Evolutionary conservation across 805 yeast genomes (phyloP).

Genomic region (Lipomyces anomalus): DNA sequence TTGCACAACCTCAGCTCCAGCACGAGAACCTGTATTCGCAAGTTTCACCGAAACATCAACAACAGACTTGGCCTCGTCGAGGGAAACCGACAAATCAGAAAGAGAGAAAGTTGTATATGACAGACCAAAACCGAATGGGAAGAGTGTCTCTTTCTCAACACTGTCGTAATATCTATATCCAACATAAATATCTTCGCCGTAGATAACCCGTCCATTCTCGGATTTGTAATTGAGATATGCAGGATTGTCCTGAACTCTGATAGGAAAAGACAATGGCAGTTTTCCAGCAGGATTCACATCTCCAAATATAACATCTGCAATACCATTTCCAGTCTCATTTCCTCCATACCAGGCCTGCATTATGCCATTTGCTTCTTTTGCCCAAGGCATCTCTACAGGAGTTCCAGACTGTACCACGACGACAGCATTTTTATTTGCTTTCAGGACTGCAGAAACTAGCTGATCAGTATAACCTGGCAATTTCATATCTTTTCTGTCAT

Average conservation of each 20-base stretch:
- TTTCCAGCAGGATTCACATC: constrained; percentile 58
- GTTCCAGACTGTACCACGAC: constrained; percentile 57
- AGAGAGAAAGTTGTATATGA: constrained; percentile 52
- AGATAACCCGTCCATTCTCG: constrained; percentile 48
- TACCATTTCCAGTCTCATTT: constrained; percentile 50
- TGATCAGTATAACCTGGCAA: constrained; percentile 46
- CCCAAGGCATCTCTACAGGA: constrained; percentile 57
- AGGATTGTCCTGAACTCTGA: constrained; percentile 49
- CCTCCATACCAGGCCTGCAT: constrained; percentile 56
- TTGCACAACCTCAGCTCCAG: constrained; percentile 54
- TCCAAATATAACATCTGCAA: constrained; percentile 56
- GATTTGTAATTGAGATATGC: constrained; percentile 48
- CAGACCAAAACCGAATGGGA: constrained; percentile 60
- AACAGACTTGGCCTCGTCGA: constrained; percentile 26
- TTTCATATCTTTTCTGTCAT: constrained; percentile 47
- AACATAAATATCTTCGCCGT: constrained; percentile 62
- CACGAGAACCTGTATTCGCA: constrained; percentile 46
- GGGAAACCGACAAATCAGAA: constrained; percentile 35
- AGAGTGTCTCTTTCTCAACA: constrained; percentile 41
- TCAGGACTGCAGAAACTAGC: constrained; percentile 41
- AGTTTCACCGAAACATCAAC: constrained; percentile 41
- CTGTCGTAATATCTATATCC: constrained; percentile 61
- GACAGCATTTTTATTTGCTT: constrained; percentile 47
- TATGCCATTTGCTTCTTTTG: constrained; percentile 38
- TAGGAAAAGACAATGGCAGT: constrained; percentile 52